Base-by-base conservation (phyloP, 2,329 filamentous ascomycete genomes). In the Ceratocystis huliohia region DNA sequence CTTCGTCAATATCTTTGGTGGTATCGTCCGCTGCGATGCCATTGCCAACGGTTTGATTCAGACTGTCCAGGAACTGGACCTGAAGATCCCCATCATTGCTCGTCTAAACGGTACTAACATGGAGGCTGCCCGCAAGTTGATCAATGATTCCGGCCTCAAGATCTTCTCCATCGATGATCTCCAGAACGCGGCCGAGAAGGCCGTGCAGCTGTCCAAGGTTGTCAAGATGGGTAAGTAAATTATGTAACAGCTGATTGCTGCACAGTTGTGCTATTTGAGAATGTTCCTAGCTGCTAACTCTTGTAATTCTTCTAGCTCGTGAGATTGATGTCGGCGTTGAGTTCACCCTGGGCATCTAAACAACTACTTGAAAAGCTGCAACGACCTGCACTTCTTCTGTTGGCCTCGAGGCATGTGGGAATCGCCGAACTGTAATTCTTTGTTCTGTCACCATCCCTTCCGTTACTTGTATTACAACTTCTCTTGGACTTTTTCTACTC, bases 1-100 rank as follows among this genome's bases (percentile, higher is more conserved):
- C 81, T 99, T 99, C 73, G 94, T 99, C 82, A 99, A 99, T 85
- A 99, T 99, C 78, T 99, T 99, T 76, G 94, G 94, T 76, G 94
- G 94, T 80, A 99, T 99, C 73, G 94, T 99, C 72, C 87, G 94
- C 74, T 99, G 94, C 77, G 94, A 99, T 77, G 91, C 90, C 74
- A 99, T 99, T 76, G 94, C 94, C 71, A 88, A 92, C 78, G 94
- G 94, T 74, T 83, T 99, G 73, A 96, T 99, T 81, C 88, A 90
- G 76, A 96, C 96, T 67, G 94, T 94, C 69, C 84, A 96, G 81
- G 86, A 86, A 74, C 92, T 99, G 83, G 92, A 96, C 82, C 85
- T 99, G 74, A 88, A 94, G 79, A 94, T 94, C 71, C 94, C 94
- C 73, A 95, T 99, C 77, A 93, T 99, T 76, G 93, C 92, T 71